Base-by-base conservation (phyloP, 345 rosid species). In the Melastoma malabathricum region DNA sequence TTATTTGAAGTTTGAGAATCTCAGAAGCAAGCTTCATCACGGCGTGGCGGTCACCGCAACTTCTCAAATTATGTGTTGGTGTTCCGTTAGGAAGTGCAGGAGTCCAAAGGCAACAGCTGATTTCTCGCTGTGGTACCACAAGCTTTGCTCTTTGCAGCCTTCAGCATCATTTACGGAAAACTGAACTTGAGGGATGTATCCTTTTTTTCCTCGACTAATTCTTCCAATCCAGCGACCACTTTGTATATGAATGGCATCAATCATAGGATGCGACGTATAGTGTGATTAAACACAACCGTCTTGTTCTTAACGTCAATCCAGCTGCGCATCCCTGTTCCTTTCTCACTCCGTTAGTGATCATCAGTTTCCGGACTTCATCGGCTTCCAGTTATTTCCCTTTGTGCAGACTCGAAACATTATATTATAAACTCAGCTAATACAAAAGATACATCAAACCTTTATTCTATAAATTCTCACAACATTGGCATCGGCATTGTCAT, bases 81-180 rank as follows among this genome's bases (percentile, higher is more conserved):
- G 65, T 65, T 10, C 70, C 65, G 6, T 60, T 13, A 13, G 76
- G 74, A 44, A 64, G 68, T 1, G 58, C 13, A 66, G 65, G 43
- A 72, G 65, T 49, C 70, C 64, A 29, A 63, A 68, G 39, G 70
- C 72, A 43, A 75, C 72, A 31, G 80, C 69, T 38, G 68, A 52
- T 63, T 59, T 68, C 72, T 75, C 74, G 19, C 75, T 74, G 47
- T 74, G 79, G 69, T 60, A 23, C 79, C 75, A 74, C 58, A 70
- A 61, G 63, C 56, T 64, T 41, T 58, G 59, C 57, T 66, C 72
- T 51, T 67, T 68, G 47, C 29, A 51, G 15, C 18, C 65, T 46
- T 55, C 73, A 0, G 54, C 18, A 17, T 56, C 53, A 52, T 67
- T 74, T 8, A 67, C 50, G 20, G 67, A 65, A 39, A 50, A 66